Evolutionary conservation across 345 rosid genomes (phyloP).

Genomic region (Durio zibethinus): DNA sequence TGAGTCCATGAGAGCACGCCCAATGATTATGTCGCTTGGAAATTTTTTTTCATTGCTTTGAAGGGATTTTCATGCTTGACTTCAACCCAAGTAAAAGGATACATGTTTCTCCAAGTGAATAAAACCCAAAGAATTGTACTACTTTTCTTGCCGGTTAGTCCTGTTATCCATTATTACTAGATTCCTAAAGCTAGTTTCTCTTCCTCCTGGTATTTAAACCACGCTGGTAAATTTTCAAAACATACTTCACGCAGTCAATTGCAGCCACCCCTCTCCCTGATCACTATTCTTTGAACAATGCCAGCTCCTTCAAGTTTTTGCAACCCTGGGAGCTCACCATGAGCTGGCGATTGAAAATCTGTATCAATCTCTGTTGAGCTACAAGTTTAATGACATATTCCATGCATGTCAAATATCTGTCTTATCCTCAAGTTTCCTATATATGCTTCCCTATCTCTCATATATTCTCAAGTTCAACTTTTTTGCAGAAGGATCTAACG

Average conservation of each 20-base stretch:
- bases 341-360: background rate
- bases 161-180: constrained; percentile 15
- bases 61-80: constrained; percentile 39
- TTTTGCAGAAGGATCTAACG: background rate
- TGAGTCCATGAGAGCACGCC: constrained; percentile 48
- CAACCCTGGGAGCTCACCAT: background rate
- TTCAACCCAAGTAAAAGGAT: constrained; percentile 32
- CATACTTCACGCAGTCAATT: background rate
- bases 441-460: background rate
- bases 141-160: constrained; percentile 26
- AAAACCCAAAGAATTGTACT: constrained; percentile 21
- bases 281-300: background rate
- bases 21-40: constrained; percentile 46
- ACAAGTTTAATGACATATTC: background rate
- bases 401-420: background rate
- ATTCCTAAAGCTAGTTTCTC: constrained; percentile 10
- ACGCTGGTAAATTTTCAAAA: constrained; percentile 1
- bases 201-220: constrained; percentile 22
- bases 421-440: background rate
- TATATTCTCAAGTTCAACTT: background rate
- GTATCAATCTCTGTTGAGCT: background rate
- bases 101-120: constrained; percentile 21
- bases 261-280: background rate
- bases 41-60: constrained; percentile 36
- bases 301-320: background rate